Base-by-base conservation (phyloP, 768 basidiomycete species). In the Arthromyces matolae region DNA sequence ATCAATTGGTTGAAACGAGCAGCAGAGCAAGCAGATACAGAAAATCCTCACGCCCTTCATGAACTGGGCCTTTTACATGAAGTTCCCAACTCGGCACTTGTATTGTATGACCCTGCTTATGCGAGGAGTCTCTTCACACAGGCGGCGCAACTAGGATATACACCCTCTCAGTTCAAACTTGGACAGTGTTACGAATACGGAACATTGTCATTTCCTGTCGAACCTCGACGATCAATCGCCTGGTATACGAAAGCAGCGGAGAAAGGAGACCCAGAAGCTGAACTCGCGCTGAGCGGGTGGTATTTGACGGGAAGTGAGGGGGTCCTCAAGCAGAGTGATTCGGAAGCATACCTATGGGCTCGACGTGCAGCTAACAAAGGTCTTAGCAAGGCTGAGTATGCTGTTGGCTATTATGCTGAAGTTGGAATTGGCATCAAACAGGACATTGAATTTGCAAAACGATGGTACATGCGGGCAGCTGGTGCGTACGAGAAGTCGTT, bases 221-320 rank as follows among this genome's bases (percentile, higher is more conserved):
- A 99, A 66, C 93, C 96, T 8, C 78, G 85, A 46, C 78, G 91
- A 47, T 94, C 91, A 36, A 98, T 99, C 57, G 95, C 92, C 10
- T 99, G 96, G 95, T 97, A 98, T 63, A 97, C 94, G 8, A 93
- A 90, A 58, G 96, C 96, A 12, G 96, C 96, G 16, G 93, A 97
- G 68, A 93, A 95, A 68, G 94, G 94, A 2, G 86, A 95, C 62
- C 72, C 91, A 0, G 93, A 97, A 61, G 93, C 93, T 2, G 96
- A 98, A 69, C 77, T 99, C 44, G 93, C 95, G 14, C 67, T 99
- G 51, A 95, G 93, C 54, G 96, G 96, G 20, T 99, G 96, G 96
- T 99, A 98, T 71, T 71, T 99, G 52, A 98, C 95, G 0, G 92
- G 92, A 3, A 91, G 84, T 62, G 95, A 98, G 60, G 90, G 90